Evolutionary conservation across 306 rosid species (phyloP).

Genomic region (Vigna angularis): DNA sequence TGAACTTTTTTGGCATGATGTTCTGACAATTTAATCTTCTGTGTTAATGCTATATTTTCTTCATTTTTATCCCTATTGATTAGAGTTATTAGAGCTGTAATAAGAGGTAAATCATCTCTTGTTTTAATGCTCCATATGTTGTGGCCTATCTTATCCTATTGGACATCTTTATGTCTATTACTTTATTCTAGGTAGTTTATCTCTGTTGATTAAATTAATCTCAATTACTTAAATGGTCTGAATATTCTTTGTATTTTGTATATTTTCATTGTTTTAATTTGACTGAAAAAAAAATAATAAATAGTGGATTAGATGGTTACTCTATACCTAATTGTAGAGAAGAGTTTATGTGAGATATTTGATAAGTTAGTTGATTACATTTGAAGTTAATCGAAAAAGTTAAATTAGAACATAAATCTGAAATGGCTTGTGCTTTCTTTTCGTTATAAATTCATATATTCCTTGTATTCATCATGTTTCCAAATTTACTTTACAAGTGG

Average conservation of each 20-base stretch:
- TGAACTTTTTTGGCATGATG: slow-evolving; percentile 15
- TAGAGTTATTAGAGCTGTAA: not conserved
- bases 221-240: not conserved
- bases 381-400: not conserved
- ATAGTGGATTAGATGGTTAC: not conserved
- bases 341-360: not conserved
- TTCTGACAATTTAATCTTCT: slow-evolving; percentile 12
- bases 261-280: not conserved
- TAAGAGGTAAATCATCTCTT: not conserved
- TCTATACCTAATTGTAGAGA: not conserved
- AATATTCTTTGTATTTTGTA: not conserved
- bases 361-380: not conserved
- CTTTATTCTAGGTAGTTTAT: not conserved
- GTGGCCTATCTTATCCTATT: not conserved
- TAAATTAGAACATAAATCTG: not conserved
- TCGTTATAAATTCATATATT: too few relatives aligned
- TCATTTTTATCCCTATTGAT: not conserved
- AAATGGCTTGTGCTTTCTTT: not conserved
- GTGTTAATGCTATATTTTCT: not conserved
- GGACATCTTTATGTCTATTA: not conserved
- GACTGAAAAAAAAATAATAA: not conserved
- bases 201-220: not conserved
- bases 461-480: too few relatives aligned
- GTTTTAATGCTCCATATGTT: too few relatives aligned
- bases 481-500: not conserved